Percentiles rank a stretch among this genome's conserved stretches.
Conservation (phyloP, 1,284 basidiomycete species). For the Laetiporus sulphureus region DNA sequence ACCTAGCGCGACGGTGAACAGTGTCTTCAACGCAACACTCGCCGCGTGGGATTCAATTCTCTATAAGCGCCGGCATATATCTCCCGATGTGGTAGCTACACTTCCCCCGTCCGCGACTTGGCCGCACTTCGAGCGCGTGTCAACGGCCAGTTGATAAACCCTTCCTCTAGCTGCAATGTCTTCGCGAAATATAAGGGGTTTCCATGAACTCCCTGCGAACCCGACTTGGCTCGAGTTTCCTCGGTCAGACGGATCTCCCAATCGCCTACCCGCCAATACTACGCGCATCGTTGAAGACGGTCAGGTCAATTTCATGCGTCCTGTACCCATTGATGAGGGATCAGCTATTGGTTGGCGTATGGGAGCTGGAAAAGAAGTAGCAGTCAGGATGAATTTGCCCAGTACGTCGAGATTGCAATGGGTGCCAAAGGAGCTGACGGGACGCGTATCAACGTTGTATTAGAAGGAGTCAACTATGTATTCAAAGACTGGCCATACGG, state of each 20-base stretch:
- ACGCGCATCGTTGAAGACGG: conserved; percentile 50
- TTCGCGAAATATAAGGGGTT: background rate
- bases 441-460: background rate
- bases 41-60: too few species aligned
- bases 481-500: conserved; percentile 57
- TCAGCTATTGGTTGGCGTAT: conserved; percentile 55
- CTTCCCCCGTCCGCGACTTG: too few species aligned
- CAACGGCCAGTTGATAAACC: too few species aligned
- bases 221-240: conserved; percentile 51
- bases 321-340: conserved; percentile 41
- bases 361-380: conserved; percentile 48
- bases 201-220: conserved; percentile 36
- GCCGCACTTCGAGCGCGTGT: too few species aligned
- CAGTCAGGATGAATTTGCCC: conserved; percentile 41
- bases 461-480: conserved; percentile 52
- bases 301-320: conserved; percentile 63
- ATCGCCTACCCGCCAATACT: conserved; percentile 51
- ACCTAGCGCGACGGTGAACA: too few species aligned
- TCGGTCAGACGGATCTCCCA: conserved; percentile 49
- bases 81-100: too few species aligned
- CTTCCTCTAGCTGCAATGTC: too few species aligned
- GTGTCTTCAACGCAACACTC: too few species aligned
- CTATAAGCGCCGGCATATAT: too few species aligned
- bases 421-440: background rate
- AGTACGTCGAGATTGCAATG: conserved; percentile 36